Base-by-base conservation (phyloP, 1,284 basidiomycete genomes). In the Abortiporus biennis region DNA sequence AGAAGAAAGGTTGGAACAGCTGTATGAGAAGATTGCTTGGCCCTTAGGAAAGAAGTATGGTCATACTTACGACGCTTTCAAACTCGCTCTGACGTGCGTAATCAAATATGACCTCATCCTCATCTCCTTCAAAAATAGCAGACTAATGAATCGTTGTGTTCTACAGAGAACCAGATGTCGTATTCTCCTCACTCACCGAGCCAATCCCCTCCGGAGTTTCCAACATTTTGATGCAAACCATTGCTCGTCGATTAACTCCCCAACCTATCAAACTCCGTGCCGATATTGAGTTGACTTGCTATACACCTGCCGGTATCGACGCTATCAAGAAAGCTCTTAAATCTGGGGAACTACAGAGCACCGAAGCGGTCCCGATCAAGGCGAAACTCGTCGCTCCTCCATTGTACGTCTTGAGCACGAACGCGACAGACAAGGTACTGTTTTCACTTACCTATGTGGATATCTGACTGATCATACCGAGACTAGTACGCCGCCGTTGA, bases 241-340 rank as follows among this genome's bases (percentile, higher is more conserved):
- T 99, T 59, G 93, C 94, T 6, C 85, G 94, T 40, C 83, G 96
- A 33, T 74, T 99, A 44, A 99, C 95, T 1, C 96, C 95, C 11
- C 96, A 99, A 65, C 94, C 96, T 9, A 95, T 99, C 75, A 99
- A 98, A 71, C 81, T 99, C 42, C 92, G 95, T 58, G 92, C 96
- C 16, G 96, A 99, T 67, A 87, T 99, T 51, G 94, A 99, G 66
- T 72, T 99, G 42, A 97, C 93, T 31, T 99, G 95, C 67, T 99
- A 97, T 66, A 88, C 87, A 4, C 94, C 93, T 46, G 82, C 89
- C 25, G 96, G 96, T n/a, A 99, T 99, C 59, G 92, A 97, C 57
- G 94, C 95, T 2, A 97, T 99, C 66, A 93, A 93, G 68, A 84
- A 82, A 43, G 95, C 96, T 0, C 74, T 99, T 34, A 76, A 80